Percentiles rank a stretch among this genome's conserved stretches.
These are phyloP conservation scores for Huntiella moniliformis DNA, from an alignment of 2,329 filamentous ascomycete species.

Conservation along the genomic window DNA sequence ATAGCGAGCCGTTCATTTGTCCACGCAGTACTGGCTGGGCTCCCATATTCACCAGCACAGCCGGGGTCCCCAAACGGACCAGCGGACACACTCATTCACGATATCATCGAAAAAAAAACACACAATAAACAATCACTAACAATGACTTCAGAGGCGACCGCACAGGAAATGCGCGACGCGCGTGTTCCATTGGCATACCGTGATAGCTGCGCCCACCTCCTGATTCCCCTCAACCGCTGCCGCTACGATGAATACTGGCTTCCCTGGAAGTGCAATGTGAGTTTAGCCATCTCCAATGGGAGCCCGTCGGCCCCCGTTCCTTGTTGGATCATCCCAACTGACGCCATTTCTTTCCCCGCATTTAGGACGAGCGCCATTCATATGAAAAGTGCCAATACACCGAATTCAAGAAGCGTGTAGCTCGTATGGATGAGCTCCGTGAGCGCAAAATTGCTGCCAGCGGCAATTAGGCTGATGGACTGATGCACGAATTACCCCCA, in stretches of 20 bases:
- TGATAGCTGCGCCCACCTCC: constrained; percentile 83
- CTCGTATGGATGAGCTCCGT: constrained; percentile 94
- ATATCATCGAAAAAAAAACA: neutral
- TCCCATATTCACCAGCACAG: neutral
- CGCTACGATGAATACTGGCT: constrained; percentile 81
- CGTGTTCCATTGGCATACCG: constrained; percentile 77
- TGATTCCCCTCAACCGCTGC: constrained; percentile 92
- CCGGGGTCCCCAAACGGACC: no score
- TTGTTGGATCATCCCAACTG: neutral
- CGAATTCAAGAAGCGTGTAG: constrained; percentile 95
- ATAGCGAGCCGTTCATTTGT: neutral
- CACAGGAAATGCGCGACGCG: constrained; percentile 86
- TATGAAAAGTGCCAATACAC: constrained; percentile 99
- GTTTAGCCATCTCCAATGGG: constrained; percentile 17
- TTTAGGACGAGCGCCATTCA: constrained; percentile 79
- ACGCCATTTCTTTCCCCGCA: neutral
- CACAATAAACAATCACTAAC: neutral
- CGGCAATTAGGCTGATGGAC: no score
- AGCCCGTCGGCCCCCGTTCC: neutral
- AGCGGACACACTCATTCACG: neutral
- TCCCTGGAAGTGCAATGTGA: constrained; percentile 93
- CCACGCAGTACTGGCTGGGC: neutral
- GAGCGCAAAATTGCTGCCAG: constrained; percentile 43
- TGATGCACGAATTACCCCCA: no score
- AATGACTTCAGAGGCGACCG: constrained; percentile 43